These are phyloP conservation scores for Colletotrichum horii DNA, from an alignment of 2,329 filamentous ascomycete genomes.

Conservation along the genomic window DNA sequence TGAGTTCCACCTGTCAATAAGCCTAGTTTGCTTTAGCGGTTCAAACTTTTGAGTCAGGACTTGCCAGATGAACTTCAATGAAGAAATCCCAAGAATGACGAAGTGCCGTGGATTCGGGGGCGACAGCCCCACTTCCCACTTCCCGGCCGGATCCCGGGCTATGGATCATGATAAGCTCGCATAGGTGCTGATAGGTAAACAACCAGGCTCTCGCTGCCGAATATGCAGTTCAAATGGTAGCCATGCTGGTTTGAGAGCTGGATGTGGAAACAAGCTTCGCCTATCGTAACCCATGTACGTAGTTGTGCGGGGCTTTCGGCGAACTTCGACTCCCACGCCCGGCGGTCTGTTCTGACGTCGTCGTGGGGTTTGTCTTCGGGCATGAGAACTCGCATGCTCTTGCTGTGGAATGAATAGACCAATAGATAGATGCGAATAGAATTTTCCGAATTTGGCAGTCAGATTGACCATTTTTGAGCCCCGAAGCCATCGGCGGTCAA, in stretches of 20 bases:
- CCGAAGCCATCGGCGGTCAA: accelerated
- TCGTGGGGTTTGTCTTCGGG: neutral
- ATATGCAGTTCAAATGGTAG: neutral
- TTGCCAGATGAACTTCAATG: neutral
- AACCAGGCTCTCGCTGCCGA: accelerated
- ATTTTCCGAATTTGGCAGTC: neutral
- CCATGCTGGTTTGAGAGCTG: neutral
- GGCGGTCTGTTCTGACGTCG: neutral
- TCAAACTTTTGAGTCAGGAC: neutral
- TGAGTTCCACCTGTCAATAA: neutral
- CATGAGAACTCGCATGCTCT: neutral
- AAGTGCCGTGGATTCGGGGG: neutral
- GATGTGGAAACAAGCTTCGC: neutral
- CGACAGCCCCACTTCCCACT: neutral
- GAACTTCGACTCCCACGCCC: neutral
- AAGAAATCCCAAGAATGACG: neutral
- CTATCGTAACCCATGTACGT: neutral
- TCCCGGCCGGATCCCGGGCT: neutral
- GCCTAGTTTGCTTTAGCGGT: accelerated
- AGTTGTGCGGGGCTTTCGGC: neutral
- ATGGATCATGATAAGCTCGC: constrained; percentile 9
- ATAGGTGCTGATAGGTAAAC: neutral
- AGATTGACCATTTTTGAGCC: neutral
- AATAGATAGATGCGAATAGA: neutral
- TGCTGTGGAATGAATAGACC: neutral